Percentiles rank a stretch among this genome's conserved stretches.
Evolutionary conservation across 192 early-diverging fungal species (phyloP).

Genomic region (Spizellomyces punctatus): DNA sequence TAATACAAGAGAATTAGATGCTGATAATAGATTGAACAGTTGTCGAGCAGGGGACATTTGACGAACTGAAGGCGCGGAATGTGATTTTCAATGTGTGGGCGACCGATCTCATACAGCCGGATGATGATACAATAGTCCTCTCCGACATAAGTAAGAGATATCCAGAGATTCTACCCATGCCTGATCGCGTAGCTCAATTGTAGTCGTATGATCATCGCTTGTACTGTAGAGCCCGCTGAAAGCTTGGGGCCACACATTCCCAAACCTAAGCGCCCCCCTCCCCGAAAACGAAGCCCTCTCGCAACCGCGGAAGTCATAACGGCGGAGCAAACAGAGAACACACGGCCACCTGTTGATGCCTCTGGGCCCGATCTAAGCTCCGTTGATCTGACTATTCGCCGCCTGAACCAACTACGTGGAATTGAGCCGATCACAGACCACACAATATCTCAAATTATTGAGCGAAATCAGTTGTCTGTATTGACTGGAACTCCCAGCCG

Average conservation of each 20-base stretch:
- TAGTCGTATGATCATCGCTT: too few relatives aligned
- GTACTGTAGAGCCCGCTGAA: too few relatives aligned
- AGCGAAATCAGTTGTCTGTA: slow-evolving; percentile 63
- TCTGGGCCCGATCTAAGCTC: slow-evolving; percentile 21
- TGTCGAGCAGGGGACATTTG: slow-evolving; percentile 61
- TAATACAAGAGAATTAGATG: too few relatives aligned
- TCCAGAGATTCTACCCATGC: too few relatives aligned
- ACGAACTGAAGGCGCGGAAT: slow-evolving; percentile 62
- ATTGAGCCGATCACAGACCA: slow-evolving; percentile 55
- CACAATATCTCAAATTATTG: slow-evolving; percentile 74
- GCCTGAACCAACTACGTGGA: background rate
- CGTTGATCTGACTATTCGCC: slow-evolving; percentile 49
- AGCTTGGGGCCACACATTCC: background rate
- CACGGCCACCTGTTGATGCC: background rate
- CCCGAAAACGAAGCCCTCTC: slow-evolving; percentile 31
- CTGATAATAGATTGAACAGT: slow-evolving; percentile 10
- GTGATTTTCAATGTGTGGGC: slow-evolving; percentile 69
- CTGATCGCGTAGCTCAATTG: too few relatives aligned
- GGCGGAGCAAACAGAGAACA: background rate
- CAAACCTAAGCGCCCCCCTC: background rate
- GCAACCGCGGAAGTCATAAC: slow-evolving; percentile 41
- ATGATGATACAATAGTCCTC: slow-evolving; percentile 46
- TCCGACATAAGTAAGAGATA: background rate
- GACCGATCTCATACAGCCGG: slow-evolving; percentile 62
- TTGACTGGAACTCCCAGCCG: slow-evolving; percentile 45